Evolutionary conservation across 306 rosid species (phyloP).

Genomic region (Aeschynomene evenia): DNA sequence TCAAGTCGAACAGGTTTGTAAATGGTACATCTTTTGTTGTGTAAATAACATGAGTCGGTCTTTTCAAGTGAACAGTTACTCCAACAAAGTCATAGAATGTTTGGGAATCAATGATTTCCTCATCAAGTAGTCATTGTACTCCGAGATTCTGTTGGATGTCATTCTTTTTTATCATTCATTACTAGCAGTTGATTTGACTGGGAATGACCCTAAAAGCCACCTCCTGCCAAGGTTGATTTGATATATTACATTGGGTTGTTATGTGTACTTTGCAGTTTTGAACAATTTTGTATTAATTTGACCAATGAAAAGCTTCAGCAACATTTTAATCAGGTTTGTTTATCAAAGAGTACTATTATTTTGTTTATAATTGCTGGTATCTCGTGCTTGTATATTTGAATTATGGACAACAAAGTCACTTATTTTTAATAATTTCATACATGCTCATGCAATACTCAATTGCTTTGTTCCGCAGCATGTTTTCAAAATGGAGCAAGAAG

Average conservation of each 20-base stretch:
- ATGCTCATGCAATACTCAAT: conserved; percentile 13
- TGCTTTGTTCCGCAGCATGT: conserved; percentile 64
- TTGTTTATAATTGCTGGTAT: conserved; percentile 6
- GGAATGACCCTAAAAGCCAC: neutral
- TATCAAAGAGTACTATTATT: conserved; percentile 8
- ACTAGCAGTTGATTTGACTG: neutral
- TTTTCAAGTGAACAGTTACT: conserved; percentile 23
- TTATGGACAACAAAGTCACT: neutral
- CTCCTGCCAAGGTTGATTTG: conserved; percentile 5
- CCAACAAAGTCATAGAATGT: conserved; percentile 5
- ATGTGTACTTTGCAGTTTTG: conserved; percentile 57
- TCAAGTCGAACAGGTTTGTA: conserved; percentile 95
- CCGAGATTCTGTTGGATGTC: conserved; percentile 1
- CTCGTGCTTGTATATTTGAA: conserved; percentile 3
- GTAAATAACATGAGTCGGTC: conserved; percentile 30
- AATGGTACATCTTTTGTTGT: conserved; percentile 50
- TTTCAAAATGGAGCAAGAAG: conserved; percentile 97
- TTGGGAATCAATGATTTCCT: conserved; percentile 13
- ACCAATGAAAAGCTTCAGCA: conserved; percentile 93
- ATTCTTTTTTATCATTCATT: neutral
- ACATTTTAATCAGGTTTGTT: conserved; percentile 84
- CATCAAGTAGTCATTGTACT: conserved; percentile 6
- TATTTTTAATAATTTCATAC: neutral
- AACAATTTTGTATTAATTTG: conserved; percentile 89
- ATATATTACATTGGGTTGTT: conserved; percentile 4